Conservation (phyloP, 768 basidiomycete genomes). For the Russula sp. region DNA sequence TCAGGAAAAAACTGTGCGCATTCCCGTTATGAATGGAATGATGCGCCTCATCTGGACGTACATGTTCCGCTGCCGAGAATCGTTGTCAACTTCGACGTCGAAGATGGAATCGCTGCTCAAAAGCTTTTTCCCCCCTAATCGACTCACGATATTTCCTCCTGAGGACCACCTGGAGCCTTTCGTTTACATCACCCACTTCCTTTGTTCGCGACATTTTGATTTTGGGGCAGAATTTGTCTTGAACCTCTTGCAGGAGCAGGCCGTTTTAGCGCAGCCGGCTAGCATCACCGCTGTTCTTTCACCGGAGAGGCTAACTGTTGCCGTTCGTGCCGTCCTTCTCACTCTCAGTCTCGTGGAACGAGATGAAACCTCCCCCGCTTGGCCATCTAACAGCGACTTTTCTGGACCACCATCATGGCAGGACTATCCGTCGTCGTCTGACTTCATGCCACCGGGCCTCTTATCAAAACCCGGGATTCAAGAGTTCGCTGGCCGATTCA, state of each 20-base stretch:
- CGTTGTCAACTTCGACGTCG: conserved; percentile 71
- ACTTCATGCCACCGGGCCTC: conserved; percentile 53
- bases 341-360: conserved; percentile 70
- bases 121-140: conserved; percentile 74
- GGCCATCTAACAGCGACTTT: conserved; percentile 79
- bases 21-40: conserved; percentile 75
- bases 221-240: conserved; percentile 79
- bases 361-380: conserved; percentile 65
- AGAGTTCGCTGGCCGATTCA: conserved; percentile 67
- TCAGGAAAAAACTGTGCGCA: conserved; percentile 74
- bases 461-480: conserved; percentile 63
- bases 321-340: conserved; percentile 71
- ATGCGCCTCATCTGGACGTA: conserved; percentile 90
- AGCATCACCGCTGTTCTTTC: conserved; percentile 48
- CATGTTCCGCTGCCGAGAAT: conserved; percentile 88
- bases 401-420: conserved; percentile 48
- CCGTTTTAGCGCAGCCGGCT: conserved; percentile 44
- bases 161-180: conserved; percentile 80
- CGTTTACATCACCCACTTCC: conserved; percentile 75
- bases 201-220: conserved; percentile 80
- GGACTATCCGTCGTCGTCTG: conserved; percentile 71
- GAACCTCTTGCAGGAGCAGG: conserved; percentile 73
- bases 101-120: conserved; percentile 74
- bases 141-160: conserved; percentile 54
- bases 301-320: conserved; percentile 71